Evolutionary conservation across 1,139 yeast species (phyloP), one percentile per base, ranked within the genome.

Genomic region (Diutina siamensis): DNA sequence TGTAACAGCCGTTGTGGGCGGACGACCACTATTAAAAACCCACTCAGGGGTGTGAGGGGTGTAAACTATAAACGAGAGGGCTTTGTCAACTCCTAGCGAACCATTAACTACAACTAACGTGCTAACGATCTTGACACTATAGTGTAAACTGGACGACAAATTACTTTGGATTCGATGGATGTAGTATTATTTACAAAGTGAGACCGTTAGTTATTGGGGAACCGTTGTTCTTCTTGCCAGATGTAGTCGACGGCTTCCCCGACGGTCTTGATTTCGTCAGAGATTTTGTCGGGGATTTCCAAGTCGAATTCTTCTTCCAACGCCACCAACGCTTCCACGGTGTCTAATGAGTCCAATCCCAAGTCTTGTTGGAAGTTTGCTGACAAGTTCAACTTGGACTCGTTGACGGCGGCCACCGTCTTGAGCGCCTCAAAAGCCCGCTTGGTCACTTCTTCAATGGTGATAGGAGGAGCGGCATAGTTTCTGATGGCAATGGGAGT

Each of bases 231-330:
- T 60, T 71, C 75, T 61, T 69, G 66, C 56, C 55, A 65, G 53
- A 78, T 74, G 63, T 77, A 76, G 55, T 80, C 76, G 48, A 79
- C 74, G 50, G 83, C 81, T 64, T 79, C 82, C 52, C 80, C 82
- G 50, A 80, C 81, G 49, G 82, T 77, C 68, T 76, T 78, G 59
- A 80, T 72, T 56, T 78, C 81, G 58, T 80, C 85, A 46, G 85
- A 78, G 50, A 78, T 71, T 60, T 76, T 74, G 62, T 80, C 86
- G 31, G 82, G 82, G 55, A 80, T 75, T 63, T 79, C 84, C 60
- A 79, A 68, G 60, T 79, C 85, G 54, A 80, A 80, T 62, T 80
- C 81, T 65, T 80, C 85, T 65, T 80, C 85, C 57, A 80, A 75
- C 48, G 84, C 83, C 56, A 80, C 85, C 54, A 80, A 67, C 49